Evolutionary conservation across 345 rosid species (phyloP), one percentile per base, ranked within the genome.

Genomic region (Draba incana): DNA sequence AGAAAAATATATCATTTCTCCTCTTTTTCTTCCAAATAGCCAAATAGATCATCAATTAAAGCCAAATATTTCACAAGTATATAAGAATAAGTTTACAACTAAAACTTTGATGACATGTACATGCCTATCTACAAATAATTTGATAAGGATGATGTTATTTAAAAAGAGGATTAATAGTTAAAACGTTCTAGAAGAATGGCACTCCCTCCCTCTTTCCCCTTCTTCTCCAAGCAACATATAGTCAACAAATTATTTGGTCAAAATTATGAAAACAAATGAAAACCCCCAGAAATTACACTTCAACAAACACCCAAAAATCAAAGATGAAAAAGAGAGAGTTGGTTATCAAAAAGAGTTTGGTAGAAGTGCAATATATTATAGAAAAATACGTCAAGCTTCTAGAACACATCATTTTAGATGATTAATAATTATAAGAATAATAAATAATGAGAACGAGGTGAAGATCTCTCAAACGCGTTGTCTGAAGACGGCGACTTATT

Each of bases 401-500:
- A 33, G 37, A 33, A 33, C 37, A 33, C 47, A 54, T 54, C 25
- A 47, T 35, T 45, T 25, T 43, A 25, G 59, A 71, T 50, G 37
- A 66, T 37, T 25, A 53, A 52, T 53, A 58, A 66, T 58, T 15
- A 30, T 11, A 42, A 7, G 46, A 25, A 57, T 43, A 61, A 42
- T 33, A 67, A 45, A 10, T 51, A 68, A 68, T 38, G 64, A 47
- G 70, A 39, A 68, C 47, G 44, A 68, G 69, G 42, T 48, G 55
- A 56, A 75, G 73, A 68, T 68, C 64, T 52, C 44, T 52, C 44
- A 74, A 53, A 1, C 78, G 78, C 69, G 69, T 75, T 68, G 74
- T 66, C 68, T 31, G 62, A 74, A 53, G 69, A 61, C 68, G 69
- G 52, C 69, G 78, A 74, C 78, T 68, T 60, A 61, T 61, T 74